Base-by-base conservation (phyloP, 805 yeast species). In the Schwanniomyces vanrijiae region DNA sequence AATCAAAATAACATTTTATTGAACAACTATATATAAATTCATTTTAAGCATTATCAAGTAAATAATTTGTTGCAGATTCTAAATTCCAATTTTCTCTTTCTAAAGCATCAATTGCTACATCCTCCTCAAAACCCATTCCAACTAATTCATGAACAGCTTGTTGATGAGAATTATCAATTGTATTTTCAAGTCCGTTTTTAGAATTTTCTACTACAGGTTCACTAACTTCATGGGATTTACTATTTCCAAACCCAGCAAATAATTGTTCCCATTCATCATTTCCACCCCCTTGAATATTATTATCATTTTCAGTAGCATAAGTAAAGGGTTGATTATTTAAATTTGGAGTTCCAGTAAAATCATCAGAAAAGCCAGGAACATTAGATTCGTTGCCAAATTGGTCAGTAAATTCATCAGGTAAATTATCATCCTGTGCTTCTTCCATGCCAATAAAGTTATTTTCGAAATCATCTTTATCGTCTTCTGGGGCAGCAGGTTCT, bases 211-310 rank as follows among this genome's bases (percentile, higher is more conserved):
- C 40, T 4, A 37, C 42, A 29, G 37, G 42, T 11, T 22, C 40
- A 3, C 37, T 25, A 9, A 42, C 45, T 3, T 49, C 44, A 19
- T 46, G 34, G 18, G 59, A 55, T 43, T 51, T 54, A 4, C 61
- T 59, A 50, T 85, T 86, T 14, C 92, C 91, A 62, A 88, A 87
- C 0, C 95, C 96, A 3, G 95, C 92, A 70, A 90, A 90, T 21
- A 90, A 77, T 68, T 89, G 91, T 59, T 90, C 96, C 97, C 97
- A 90, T 64, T 90, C 97, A 58, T 89, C 96, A 16, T 24, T 35
- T 19, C 42, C 13, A 16, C 58, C 51, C 21, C 28, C 38, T 18
- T 26, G 29, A 31, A 22, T 26, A 29, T 20, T 40, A 7, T 40
- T 26, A 33, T 22, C 33, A 37, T 40, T 34, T 14, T 40, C 47